Evolutionary conservation across 495 filamentous ascomycete species (phyloP).

Genomic region (Aspergillus nidulans): DNA sequence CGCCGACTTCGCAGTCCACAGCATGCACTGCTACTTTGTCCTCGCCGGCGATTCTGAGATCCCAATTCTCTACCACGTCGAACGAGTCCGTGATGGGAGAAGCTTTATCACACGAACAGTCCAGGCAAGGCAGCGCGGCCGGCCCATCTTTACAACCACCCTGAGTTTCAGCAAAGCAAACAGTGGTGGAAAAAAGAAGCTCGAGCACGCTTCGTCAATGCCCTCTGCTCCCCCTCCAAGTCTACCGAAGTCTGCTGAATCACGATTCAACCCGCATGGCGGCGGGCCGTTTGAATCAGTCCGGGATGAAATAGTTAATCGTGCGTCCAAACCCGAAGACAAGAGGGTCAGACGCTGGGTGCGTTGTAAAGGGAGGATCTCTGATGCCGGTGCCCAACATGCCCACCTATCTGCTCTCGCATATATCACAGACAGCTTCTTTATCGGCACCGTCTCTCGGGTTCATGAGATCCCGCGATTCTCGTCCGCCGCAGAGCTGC

Average conservation of each 20-base stretch:
- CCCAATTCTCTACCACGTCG: constrained; percentile 89
- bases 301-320: constrained; percentile 40
- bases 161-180: constrained; percentile 77
- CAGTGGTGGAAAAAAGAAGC: constrained; percentile 55
- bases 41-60: constrained; percentile 79
- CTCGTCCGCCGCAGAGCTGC: constrained; percentile 35
- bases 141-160: constrained; percentile 90
- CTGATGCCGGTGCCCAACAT: constrained; percentile 62
- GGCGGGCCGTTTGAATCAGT: constrained; percentile 41
- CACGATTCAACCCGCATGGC: constrained; percentile 26
- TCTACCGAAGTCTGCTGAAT: constrained; percentile 17
- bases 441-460: constrained; percentile 80
- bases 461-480: constrained; percentile 72
- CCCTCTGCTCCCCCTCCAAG: constrained; percentile 28
- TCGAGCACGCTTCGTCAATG: constrained; percentile 42
- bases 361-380: constrained; percentile 69
- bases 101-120: constrained; percentile 93
- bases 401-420: constrained; percentile 83
- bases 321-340: constrained; percentile 52
- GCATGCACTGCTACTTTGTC: constrained; percentile 99
- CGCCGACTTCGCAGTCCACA: constrained; percentile 74
- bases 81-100: constrained; percentile 83
- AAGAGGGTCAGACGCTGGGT: constrained; percentile 76
- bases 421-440: constrained; percentile 87
- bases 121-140: constrained; percentile 84